phyloP scores from a whole-genome alignment of 1,284 basidiomycete genomes.

The Caloboletus inedulis region DNA sequence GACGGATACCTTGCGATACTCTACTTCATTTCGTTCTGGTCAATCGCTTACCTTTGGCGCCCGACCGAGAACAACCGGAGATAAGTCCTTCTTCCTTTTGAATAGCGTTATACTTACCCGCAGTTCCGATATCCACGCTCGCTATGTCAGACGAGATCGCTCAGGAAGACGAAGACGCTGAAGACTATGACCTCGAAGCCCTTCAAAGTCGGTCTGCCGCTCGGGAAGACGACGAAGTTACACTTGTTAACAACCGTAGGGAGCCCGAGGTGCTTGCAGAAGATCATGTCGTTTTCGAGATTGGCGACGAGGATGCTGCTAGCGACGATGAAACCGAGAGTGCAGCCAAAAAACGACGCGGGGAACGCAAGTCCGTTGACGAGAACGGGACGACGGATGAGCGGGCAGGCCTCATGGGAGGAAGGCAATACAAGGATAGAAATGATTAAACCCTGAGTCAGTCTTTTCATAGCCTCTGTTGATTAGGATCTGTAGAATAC shows the following conservation, averaged over 20 bases:
- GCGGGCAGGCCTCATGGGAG: conserved; percentile 59
- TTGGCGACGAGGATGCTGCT: conserved; percentile 78
- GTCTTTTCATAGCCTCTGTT: conserved; percentile 18
- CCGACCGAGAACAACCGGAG: conserved; percentile 91
- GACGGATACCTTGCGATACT: conserved; percentile 93
- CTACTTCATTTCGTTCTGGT: conserved; percentile 77
- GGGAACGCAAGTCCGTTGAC: conserved; percentile 45
- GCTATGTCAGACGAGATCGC: conserved; percentile 84
- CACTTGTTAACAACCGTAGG: conserved; percentile 57
- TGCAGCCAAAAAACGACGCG: conserved; percentile 48
- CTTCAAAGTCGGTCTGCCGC: conserved; percentile 52
- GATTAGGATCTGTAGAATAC: conserved; percentile 51
- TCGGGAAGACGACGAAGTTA: conserved; percentile 60
- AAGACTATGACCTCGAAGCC: conserved; percentile 87
- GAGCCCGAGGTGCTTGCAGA: conserved; percentile 50
- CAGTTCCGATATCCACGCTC: conserved; percentile 48
- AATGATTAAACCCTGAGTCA: conserved; percentile 23
- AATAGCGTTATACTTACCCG: conserved; percentile 26
- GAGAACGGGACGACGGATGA: conserved; percentile 51
- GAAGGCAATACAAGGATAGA: conserved; percentile 27
- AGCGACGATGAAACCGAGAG: conserved; percentile 62
- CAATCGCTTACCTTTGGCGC: conserved; percentile 91
- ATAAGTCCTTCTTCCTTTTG: conserved; percentile 44
- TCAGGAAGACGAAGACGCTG: conserved; percentile 89
- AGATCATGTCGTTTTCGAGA: conserved; percentile 87